Conservation (phyloP, 2,329 filamentous ascomycete genomes). For the Elsinoe ampelina region DNA sequence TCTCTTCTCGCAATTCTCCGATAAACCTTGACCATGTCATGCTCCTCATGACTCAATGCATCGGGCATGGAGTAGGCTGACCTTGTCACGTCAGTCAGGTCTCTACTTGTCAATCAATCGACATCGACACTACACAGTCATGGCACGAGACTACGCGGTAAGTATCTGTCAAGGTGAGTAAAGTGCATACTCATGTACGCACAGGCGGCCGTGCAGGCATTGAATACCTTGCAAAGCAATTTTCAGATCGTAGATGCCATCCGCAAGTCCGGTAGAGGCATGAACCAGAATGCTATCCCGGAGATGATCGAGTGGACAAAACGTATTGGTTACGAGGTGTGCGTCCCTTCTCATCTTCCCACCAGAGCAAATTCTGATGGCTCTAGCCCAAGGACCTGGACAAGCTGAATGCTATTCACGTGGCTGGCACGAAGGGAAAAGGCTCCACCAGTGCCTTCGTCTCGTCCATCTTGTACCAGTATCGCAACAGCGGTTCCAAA, state of each 20-base stretch:
- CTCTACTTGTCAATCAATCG: too few relatives aligned
- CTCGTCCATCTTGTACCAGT: constrained; percentile 65
- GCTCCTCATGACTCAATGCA: not conserved
- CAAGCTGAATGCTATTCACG: constrained; percentile 59
- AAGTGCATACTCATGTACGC: not conserved
- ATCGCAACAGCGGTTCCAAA: constrained; percentile 28
- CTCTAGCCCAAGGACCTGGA: constrained; percentile 52
- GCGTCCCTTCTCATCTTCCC: constrained; percentile 24
- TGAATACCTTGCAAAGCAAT: constrained; percentile 74
- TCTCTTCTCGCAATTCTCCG: not conserved
- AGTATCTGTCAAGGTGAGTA: not conserved
- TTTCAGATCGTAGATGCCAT: constrained; percentile 68
- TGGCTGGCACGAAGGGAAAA: constrained; percentile 92
- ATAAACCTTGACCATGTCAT: not conserved
- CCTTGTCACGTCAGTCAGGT: not conserved
- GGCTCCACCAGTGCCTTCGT: constrained; percentile 80
- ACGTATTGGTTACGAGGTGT: constrained; percentile 65
- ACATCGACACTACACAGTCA: not conserved
- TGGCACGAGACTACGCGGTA: constrained; percentile 11
- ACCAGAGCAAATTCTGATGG: not conserved
- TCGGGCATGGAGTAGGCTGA: not conserved
- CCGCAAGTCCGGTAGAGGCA: constrained; percentile 60
- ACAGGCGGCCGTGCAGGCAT: constrained; percentile 60
- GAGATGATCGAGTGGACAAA: constrained; percentile 73
- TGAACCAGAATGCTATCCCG: constrained; percentile 67